phyloP scores from a whole-genome alignment of 208 protist genomes.

The Phytomonas francai region DNA sequence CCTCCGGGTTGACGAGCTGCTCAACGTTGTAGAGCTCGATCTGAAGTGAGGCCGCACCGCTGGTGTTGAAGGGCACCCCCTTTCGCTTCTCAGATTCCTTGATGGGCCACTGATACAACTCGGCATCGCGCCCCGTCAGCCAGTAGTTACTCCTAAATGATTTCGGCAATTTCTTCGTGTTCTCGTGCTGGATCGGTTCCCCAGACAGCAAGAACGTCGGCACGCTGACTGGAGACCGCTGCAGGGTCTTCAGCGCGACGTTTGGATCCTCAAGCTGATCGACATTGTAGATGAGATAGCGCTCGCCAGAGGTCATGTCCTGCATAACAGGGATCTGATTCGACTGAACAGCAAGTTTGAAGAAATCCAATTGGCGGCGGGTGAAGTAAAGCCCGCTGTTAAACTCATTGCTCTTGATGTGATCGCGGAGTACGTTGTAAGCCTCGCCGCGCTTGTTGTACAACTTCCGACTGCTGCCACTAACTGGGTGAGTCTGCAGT shows the following conservation, averaged over 20 bases:
- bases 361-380: constrained; percentile 72
- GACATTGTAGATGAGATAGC: constrained; percentile 82
- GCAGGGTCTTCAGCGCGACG: constrained; percentile 70
- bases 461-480: constrained; percentile 62
- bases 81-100: constrained; percentile 74
- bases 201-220: constrained; percentile 79
- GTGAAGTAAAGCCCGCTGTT: constrained; percentile 88
- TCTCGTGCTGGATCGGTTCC: constrained; percentile 70
- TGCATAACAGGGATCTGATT: constrained; percentile 53
- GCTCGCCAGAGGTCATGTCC: constrained; percentile 57
- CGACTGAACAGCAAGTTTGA: constrained; percentile 68
- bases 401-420: constrained; percentile 79
- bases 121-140: constrained; percentile 76
- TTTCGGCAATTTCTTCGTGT: constrained; percentile 63
- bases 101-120: constrained; percentile 85
- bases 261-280: constrained; percentile 83
- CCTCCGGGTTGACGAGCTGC: constrained; percentile 80
- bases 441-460: constrained; percentile 63
- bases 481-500: constrained; percentile 66
- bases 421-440: constrained; percentile 44
- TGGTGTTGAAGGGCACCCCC: constrained; percentile 51
- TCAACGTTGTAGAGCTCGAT: constrained; percentile 86
- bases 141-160: constrained; percentile 81
- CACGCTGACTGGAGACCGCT: constrained; percentile 67
- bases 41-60: constrained; percentile 41